A percentile compares a stretch with the other conserved stretches of the same genome.
phyloP scores from a whole-genome alignment of 148 eudicot genomes.

The Agrostemma githago region DNA sequence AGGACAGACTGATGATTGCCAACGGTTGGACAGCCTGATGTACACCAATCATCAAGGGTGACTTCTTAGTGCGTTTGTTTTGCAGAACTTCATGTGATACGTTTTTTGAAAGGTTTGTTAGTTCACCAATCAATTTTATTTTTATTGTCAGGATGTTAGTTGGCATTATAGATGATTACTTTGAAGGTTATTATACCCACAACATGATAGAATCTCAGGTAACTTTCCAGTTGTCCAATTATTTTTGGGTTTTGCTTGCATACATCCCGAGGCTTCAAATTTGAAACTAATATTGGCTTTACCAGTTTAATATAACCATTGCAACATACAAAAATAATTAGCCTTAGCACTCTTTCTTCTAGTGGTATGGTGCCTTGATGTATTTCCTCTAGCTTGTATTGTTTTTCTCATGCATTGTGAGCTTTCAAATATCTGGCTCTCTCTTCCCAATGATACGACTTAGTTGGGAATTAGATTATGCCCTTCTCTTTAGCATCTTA shows the following conservation, averaged over 20 bases:
- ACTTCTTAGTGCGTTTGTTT: neutral
- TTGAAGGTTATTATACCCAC: conserved; percentile 78
- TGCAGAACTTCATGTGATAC: neutral
- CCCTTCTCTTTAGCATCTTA: too few relatives aligned
- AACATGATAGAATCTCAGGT: conserved; percentile 99
- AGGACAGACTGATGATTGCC: neutral
- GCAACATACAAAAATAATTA: too few relatives aligned
- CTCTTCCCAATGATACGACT: too few relatives aligned
- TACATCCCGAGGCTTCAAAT: neutral
- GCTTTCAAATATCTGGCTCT: neutral
- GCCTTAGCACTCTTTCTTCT: too few relatives aligned
- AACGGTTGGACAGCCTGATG: neutral
- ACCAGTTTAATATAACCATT: neutral
- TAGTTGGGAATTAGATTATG: too few relatives aligned
- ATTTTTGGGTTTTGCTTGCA: neutral
- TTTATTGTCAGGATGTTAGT: conserved; percentile 67
- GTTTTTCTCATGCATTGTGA: neutral
- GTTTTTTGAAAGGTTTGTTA: neutral
- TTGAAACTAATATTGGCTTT: neutral
- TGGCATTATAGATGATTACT: conserved; percentile 79
- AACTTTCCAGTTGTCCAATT: conserved; percentile 4
- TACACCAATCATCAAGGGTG: neutral
- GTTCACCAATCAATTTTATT: neutral
- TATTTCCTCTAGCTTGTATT: neutral
- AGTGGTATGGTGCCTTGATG: neutral